A percentile compares a stretch with the other conserved stretches of the same genome.
These are phyloP conservation scores for Hericium erinaceus DNA, from an alignment of 768 basidiomycete genomes.

Conservation along the genomic window DNA sequence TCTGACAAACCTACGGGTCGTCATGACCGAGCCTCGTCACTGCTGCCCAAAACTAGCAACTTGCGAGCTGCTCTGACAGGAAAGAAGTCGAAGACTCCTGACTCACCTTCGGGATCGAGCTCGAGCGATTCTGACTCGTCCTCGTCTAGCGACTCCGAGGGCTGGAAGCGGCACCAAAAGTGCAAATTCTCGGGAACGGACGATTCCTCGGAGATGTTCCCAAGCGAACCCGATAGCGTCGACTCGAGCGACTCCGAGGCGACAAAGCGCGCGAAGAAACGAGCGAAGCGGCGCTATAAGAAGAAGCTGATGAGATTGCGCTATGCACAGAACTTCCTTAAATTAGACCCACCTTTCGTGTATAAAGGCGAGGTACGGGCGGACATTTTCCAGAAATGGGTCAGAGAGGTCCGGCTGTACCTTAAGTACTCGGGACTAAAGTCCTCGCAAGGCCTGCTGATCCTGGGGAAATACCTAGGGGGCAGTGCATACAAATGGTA, in stretches of 20 bases:
- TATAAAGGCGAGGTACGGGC: neutral
- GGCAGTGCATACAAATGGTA: neutral
- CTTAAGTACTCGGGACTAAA: neutral
- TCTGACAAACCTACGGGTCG: neutral
- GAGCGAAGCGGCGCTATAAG: neutral
- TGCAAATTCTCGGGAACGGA: neutral
- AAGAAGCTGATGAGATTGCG: neutral
- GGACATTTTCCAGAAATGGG: neutral
- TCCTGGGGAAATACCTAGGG: neutral
- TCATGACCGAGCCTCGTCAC: neutral
- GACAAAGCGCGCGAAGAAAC: neutral
- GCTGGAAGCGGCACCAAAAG: neutral
- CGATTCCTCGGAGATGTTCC: neutral
- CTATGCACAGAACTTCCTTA: neutral
- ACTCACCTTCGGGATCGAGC: neutral
- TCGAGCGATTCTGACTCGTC: neutral
- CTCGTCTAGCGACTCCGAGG: neutral
- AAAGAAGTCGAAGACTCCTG: neutral
- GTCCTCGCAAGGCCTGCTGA: neutral
- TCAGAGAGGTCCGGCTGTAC: neutral
- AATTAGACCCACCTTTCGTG: neutral
- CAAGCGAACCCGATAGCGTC: neutral
- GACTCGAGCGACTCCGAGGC: neutral
- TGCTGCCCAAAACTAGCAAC: neutral
- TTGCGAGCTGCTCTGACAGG: neutral